phyloP scores from a whole-genome alignment of 345 rosid genomes.

The Erodium maritimum region DNA sequence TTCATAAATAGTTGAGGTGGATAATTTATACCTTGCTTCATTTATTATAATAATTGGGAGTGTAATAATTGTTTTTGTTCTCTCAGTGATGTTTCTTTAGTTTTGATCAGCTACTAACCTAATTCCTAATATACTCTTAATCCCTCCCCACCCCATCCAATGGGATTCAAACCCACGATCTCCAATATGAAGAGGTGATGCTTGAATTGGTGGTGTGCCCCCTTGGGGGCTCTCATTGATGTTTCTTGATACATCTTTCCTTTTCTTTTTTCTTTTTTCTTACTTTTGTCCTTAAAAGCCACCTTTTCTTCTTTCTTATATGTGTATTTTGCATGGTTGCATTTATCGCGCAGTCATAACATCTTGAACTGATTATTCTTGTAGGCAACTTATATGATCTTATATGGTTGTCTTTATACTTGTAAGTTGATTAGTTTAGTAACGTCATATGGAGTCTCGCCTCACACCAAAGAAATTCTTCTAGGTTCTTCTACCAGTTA shows the following conservation, averaged over 20 bases:
- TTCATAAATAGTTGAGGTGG: neutral
- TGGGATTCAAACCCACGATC: no score
- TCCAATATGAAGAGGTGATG: no score
- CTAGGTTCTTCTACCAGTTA: neutral
- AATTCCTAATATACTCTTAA: no score
- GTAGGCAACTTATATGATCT: neutral
- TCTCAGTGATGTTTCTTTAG: neutral
- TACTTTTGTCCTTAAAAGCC: neutral
- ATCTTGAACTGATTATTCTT: neutral
- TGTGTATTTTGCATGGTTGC: neutral
- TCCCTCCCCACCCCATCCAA: no score
- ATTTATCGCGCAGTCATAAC: neutral
- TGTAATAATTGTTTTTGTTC: neutral
- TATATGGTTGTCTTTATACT: no score
- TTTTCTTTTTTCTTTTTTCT: neutral
- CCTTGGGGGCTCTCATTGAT: no score
- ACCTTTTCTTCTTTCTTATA: neutral
- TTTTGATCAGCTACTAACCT: no score
- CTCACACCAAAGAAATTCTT: neutral
- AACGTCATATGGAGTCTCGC: neutral
- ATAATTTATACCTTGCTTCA: neutral
- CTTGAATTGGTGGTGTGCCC: no score
- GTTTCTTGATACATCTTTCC: neutral
- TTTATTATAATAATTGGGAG: neutral
- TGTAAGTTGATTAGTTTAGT: neutral